Evolutionary conservation across 2,329 filamentous ascomycete species (phyloP), one percentile per base, ranked within the genome.

Genomic region (Penicillium oxalicum): DNA sequence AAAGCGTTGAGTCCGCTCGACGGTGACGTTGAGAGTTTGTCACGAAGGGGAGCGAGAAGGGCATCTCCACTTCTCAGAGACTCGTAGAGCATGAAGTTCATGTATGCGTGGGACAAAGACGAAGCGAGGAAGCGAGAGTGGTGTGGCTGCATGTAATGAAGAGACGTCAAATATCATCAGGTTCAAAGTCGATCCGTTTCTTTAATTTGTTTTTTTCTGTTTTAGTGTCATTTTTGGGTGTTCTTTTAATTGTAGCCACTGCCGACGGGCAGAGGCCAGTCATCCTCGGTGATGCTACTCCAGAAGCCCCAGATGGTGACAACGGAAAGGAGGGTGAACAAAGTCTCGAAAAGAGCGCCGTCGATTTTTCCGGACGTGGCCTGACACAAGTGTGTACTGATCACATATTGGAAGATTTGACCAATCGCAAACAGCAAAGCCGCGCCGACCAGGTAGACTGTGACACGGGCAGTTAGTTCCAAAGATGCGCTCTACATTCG

Each of bases 251-350:
- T 67, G 58, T 69, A 71, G 40, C 59, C 65, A 9, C 52, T 50
- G 28, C 55, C 49, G 39, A 62, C 52, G 13, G 77, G 75, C 68
- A 80, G 76, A 2, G 91, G 89, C 93, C 93, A 98, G 74, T 96
- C 91, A 63, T 98, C 93, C 72, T 98, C 93, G 12, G 93, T 98
- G 62, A 98, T 98, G 73, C 90, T 96, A 40, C 90, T 95, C 93
- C 93, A 98, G 77, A 98, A 98, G 49, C 88, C 70, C 91, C 93
- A 98, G 56, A 96, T 74, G 71, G 82, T 82, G 13, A 88, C 77
- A 4, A 98, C 89, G 0, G 91, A 79, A 9, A 91, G 73, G 0
- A 96, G 76, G 0, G 91, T 97, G 73, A 98, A 97, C 5, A 97
- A 74, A 0, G 91, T 95, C 69, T 96, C 82, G 69, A 98, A 98